Percentiles rank a stretch among this genome's conserved stretches.
Evolutionary conservation across 2,329 filamentous ascomycete species (phyloP).

Genomic region (Dichotomopilus funicola): DNA sequence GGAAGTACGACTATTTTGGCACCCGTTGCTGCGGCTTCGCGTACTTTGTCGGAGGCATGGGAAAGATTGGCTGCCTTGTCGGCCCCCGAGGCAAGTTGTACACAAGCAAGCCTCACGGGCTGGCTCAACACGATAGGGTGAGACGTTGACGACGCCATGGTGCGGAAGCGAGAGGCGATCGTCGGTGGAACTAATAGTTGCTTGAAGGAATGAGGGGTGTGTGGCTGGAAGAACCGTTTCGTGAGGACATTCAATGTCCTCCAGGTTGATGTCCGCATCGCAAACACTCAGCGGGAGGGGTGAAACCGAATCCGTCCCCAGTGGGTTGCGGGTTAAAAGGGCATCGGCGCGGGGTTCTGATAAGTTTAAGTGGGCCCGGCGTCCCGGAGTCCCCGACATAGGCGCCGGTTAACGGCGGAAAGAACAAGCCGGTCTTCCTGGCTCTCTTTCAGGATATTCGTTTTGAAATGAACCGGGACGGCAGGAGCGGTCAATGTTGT

Average conservation of each 20-base stretch:
- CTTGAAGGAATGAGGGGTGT: neutral
- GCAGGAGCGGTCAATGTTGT: neutral
- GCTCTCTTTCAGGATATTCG: neutral
- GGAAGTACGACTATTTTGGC: constrained; percentile 86
- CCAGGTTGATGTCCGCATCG: constrained; percentile 18
- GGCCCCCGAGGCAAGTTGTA: constrained; percentile 73
- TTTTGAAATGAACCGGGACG: neutral
- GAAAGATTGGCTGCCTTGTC: constrained; percentile 82
- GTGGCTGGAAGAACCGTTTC: constrained; percentile 2
- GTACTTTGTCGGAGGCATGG: constrained; percentile 73
- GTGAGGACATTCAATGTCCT: constrained; percentile 15
- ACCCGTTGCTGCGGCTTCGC: constrained; percentile 68
- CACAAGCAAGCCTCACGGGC: constrained; percentile 70
- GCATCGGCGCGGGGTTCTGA: constrained; percentile 14
- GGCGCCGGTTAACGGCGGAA: constrained; percentile 5
- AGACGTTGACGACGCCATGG: constrained; percentile 27
- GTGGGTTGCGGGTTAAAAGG: constrained; percentile 4
- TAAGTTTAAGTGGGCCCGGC: constrained; percentile 6
- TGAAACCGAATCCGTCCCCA: neutral
- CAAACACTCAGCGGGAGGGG: constrained; percentile 2
- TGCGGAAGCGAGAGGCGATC: constrained; percentile 26
- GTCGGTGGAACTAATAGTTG: constrained; percentile 2
- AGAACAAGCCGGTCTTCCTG: neutral
- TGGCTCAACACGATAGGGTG: constrained; percentile 54
- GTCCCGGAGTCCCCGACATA: neutral